Base-by-base conservation (phyloP, 177 flowering plant species). In the Vitis hybrid region DNA sequence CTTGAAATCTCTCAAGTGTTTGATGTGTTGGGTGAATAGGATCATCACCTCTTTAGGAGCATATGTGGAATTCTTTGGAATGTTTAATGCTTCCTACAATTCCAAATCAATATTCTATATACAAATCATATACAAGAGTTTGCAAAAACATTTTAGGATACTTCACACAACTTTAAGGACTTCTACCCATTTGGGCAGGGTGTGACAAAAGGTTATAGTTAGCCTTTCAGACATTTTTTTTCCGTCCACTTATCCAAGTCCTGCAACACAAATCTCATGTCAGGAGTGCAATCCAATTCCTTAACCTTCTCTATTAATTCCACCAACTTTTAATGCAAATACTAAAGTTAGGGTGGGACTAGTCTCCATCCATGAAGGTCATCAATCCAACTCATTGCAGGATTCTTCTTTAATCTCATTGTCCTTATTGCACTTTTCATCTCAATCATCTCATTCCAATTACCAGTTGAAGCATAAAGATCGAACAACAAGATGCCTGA, bases 321-420 rank as follows among this genome's bases (percentile, higher is more conserved):
- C 57, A 67, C 74, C 33, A 85, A 56, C 50, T 68, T 76, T 56
- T 70, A 70, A 57, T 58, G 16, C 8, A 88, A 81, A 66, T 82
- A 78, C n/a, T 19, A 22, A 73, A 75, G 29, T 71, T 76, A 12
- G 81, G 84, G 62, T 80, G 85, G 10, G 84, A 79, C 51, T 31
- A 64, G 68, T 85, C 83, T 60, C 88, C 90, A 53, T 86, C 87
- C 75, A 72, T 74, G 74, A 83, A 86, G 18, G 75, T 72, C 70
- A 68, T 77, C 79, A 73, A 86, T 79, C 86, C 87, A 86, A 74
- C 81, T 88, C 82, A 76, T 70, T 31, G 82, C 86, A 15, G 87
- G 86, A 33, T 56, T 76, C 74, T 85, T 88, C 72, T 81, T 88
- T 71, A 83, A 56, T 64, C 70, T 74, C 74, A 72, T 72, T 21